Conservation (phyloP, 2,329 filamentous ascomycete genomes). For the Botryotinia narcissicola region DNA sequence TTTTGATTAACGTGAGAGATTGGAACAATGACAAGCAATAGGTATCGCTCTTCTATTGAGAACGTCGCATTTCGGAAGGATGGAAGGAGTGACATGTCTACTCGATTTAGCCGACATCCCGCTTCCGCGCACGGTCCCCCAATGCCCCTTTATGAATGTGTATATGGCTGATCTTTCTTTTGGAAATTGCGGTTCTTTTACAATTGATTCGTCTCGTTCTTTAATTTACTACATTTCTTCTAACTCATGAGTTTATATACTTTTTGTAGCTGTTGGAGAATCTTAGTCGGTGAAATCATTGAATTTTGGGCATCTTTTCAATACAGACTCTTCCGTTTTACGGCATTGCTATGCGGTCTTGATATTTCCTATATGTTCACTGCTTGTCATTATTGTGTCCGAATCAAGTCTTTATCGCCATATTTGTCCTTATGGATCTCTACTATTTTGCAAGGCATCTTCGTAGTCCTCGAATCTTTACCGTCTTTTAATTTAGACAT, state of each 20-base stretch:
- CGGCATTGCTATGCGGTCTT: background rate
- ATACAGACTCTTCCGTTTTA: background rate
- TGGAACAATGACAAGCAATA: background rate
- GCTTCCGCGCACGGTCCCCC: background rate
- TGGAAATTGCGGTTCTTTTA: background rate
- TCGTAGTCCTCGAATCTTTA: background rate
- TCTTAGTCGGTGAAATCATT: background rate
- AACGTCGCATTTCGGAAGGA: background rate
- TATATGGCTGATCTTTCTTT: background rate
- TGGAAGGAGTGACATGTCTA: background rate
- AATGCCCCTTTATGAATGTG: background rate
- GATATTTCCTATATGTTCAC: background rate
- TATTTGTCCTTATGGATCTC: accelerated
- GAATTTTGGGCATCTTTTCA: background rate
- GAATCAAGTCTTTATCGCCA: background rate
- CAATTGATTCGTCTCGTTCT: background rate
- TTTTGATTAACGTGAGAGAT: too few species aligned
- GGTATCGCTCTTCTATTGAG: background rate
- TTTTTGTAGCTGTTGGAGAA: background rate
- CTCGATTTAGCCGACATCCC: background rate
- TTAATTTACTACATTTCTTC: background rate
- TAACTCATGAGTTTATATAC: background rate
- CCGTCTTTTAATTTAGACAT: background rate
- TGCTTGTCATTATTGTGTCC: background rate
- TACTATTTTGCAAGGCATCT: background rate